A percentile compares a stretch with the other conserved stretches of the same genome.
phyloP scores from a whole-genome alignment of 495 filamentous ascomycete species.

The Neurospora pannonica region DNA sequence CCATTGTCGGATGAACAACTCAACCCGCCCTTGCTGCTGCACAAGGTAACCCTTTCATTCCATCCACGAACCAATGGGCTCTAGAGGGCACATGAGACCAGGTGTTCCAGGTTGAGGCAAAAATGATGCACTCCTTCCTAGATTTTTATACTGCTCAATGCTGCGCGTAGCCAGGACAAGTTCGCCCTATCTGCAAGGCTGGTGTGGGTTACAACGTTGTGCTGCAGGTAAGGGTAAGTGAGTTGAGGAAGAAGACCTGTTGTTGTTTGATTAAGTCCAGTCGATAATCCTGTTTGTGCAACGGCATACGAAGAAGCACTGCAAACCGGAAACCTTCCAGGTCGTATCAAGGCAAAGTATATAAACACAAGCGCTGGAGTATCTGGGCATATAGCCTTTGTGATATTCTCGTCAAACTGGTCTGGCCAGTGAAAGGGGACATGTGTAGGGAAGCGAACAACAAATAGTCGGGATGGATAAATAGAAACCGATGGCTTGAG shows the following conservation, averaged over 20 bases:
- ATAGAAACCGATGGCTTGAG: background rate
- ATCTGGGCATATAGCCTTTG: too few species aligned
- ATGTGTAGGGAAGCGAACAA: background rate
- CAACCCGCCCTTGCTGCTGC: background rate
- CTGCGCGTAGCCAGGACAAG: background rate
- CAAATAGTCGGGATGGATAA: background rate
- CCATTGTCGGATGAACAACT: background rate
- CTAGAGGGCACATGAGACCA: background rate
- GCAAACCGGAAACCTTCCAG: background rate
- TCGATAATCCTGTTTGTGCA: background rate
- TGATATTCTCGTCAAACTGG: too few species aligned
- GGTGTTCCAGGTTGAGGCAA: background rate
- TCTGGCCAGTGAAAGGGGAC: background rate
- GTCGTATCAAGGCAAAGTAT: background rate
- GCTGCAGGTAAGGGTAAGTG: background rate
- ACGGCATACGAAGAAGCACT: background rate
- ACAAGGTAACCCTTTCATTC: background rate
- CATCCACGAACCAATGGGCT: background rate
- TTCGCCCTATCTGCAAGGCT: background rate
- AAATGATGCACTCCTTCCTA: background rate
- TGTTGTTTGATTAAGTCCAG: background rate
- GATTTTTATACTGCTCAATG: background rate
- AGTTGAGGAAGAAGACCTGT: background rate
- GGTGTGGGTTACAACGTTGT: background rate
- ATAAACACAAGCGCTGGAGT: background rate